Evolutionary conservation across 139 green algal genomes (phyloP), one percentile per base, ranked within the genome.

Genomic region (Asterochloris erici): DNA sequence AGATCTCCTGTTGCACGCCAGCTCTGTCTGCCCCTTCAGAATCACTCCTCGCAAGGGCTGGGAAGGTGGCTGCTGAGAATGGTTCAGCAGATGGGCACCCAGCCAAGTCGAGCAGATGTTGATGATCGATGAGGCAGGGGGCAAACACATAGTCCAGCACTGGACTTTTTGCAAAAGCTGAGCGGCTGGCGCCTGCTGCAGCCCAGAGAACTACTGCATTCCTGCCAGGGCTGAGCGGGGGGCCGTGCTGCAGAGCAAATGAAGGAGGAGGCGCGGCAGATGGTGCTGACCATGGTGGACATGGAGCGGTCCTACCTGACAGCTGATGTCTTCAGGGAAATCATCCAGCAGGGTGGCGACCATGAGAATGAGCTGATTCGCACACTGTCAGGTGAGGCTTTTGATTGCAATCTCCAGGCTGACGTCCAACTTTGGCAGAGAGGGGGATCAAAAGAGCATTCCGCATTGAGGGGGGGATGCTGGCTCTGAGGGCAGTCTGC

Each of bases 241-340:
- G 26, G 74, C 27, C 19, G 68, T 14, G 13, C 23, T 77, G 79
- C 79, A 83, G 83, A 86, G 69, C 66, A 9, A 23, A 89, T 92
- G 79, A 86, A 85, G 82, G 88, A 90, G 78, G 89, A 92, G 26
- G 88, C 89, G 15, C 83, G 88, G n/a, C 83, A 88, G 64, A 92
- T 92, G 89, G 89, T 92, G 73, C 64, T 77, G 77, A 91, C 88
- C 68, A 92, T 98, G 88, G 95, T 98, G 74, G 94, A 98, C 85
- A 98, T 98, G 95, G 95, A 98, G 91, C 90, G 91, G 60, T 93
- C 89, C 71, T 98, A 97, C 90, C 92, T 98, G 61, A 97, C 94
- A 0, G 94, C 94, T 17, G 94, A 96, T 77, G 95, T 97, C 85
- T 98, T 98, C 91, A 86, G 89, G 23, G 91, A 97, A 83, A 95